Evolutionary conservation across 2,329 filamentous ascomycete species (phyloP), one percentile per base, ranked within the genome.

Genomic region (Colletotrichum sansevieriae): DNA sequence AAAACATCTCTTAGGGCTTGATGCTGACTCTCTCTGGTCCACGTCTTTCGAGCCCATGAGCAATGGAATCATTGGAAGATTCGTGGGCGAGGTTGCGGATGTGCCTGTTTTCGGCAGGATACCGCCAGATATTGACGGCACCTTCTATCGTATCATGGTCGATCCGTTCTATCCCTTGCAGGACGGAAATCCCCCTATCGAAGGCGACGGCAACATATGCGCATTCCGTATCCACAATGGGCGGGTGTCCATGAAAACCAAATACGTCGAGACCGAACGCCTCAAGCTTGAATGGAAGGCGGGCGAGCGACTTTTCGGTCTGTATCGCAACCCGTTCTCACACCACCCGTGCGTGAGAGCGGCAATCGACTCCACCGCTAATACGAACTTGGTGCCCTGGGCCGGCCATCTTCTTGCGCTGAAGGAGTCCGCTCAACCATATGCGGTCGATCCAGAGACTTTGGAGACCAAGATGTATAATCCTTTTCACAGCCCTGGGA

Each of bases 301-400:
- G 0, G 71, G 76, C n/a, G 73, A 75, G 3, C 75, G 78, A 0
- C 56, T 82, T 1, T 66, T 74, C 70, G 79, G 80, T 0, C 79
- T 78, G 54, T 82, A 82, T 56, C 77, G 80, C 35, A 82, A 82
- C 65, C 77, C 74, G 29, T 81, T 72, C 70, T 81, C 80, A 4
- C 78, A 82, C 70, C 73, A 77, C 59, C 75, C 76, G 2, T 76
- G 74, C 43, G 75, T 76, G 4, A 71, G 72, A 18, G 78, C 78
- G 49, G 76, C 76, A 2, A 76, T 80, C 13, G 72, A 77, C 55
- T 78, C 71, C 15, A 81, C 80, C 0, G 80, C 84, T 3, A 87
- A 88, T 67, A 87, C 85, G 0, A 87, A 87, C 66, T 75, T 87
- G 3, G 74, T 87, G 3, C 82, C 80, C 71, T 87, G 82, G 78